A percentile compares a stretch with the other conserved stretches of the same genome.
phyloP scores from a whole-genome alignment of 768 basidiomycete species.

The Leccinellum albellum region DNA sequence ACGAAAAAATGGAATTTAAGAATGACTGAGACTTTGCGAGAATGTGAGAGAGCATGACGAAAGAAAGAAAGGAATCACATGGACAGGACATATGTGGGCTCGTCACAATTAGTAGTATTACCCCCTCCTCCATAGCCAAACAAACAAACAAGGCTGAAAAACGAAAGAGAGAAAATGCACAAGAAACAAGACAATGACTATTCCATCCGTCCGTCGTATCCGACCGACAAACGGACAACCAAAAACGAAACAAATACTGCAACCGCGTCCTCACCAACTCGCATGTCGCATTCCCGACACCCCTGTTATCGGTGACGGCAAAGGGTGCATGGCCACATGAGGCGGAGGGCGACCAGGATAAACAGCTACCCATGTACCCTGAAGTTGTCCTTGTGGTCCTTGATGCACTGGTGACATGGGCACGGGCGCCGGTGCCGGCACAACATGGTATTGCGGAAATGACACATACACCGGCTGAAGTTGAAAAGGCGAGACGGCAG shows the following conservation, averaged over 20 bases:
- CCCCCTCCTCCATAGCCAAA: neutral
- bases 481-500: constrained; percentile 14
- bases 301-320: neutral
- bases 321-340: neutral
- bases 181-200: neutral
- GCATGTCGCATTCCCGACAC: neutral
- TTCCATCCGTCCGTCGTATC: neutral
- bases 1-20: no score
- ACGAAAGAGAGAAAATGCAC: neutral
- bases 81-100: neutral
- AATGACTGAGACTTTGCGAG: no score
- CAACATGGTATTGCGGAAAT: constrained; percentile 17
- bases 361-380: neutral
- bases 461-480: constrained; percentile 20
- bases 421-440: constrained; percentile 3
- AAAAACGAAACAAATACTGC: no score
- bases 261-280: no score
- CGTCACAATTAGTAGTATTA: neutral
- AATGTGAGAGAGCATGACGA: no score
- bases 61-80: neutral
- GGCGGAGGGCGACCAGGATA: neutral
- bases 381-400: neutral
- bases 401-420: neutral
- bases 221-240: neutral
- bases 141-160: neutral